Evolutionary conservation across 192 early-diverging fungal species (phyloP).

Genomic region (Backusella morwellensis): DNA sequence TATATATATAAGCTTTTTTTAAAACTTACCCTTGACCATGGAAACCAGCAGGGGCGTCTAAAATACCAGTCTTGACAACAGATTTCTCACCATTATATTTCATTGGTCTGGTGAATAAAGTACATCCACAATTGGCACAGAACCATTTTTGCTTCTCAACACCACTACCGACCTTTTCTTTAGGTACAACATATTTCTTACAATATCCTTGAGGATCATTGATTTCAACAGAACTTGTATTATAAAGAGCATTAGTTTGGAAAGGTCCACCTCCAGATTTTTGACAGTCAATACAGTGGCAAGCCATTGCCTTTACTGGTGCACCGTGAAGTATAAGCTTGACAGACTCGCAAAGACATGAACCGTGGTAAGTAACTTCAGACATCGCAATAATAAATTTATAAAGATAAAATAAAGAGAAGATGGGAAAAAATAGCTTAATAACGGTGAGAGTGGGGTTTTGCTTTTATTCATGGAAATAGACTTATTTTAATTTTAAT

Average conservation of each 20-base stretch:
- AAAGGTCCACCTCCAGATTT: conserved; percentile 17
- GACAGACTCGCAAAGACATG: conserved; percentile 16
- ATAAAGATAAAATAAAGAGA: neutral
- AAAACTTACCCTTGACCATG: neutral
- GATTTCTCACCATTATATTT: conserved; percentile 20
- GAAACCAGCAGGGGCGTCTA: conserved; percentile 8
- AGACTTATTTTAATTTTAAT: neutral
- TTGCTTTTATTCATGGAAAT: neutral
- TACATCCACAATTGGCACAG: conserved; percentile 19
- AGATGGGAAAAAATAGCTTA: neutral
- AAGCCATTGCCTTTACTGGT: conserved; percentile 12
- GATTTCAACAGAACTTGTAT: neutral
- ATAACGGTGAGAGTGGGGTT: neutral
- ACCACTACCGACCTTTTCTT: conserved; percentile 10
- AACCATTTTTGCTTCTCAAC: conserved; percentile 18
- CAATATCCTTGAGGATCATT: neutral
- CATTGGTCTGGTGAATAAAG: conserved; percentile 18
- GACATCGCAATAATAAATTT: neutral
- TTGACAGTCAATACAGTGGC: conserved; percentile 16
- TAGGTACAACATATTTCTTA: conserved; percentile 11
- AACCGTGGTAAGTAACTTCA: neutral
- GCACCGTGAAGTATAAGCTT: conserved; percentile 2
- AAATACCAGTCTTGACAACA: conserved; percentile 20
- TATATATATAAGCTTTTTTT: neutral
- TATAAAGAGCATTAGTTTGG: conserved; percentile 17